Evolutionary conservation across 2,329 filamentous ascomycete species (phyloP), one percentile per base, ranked within the genome.

Genomic region (Phialophora tarda): DNA sequence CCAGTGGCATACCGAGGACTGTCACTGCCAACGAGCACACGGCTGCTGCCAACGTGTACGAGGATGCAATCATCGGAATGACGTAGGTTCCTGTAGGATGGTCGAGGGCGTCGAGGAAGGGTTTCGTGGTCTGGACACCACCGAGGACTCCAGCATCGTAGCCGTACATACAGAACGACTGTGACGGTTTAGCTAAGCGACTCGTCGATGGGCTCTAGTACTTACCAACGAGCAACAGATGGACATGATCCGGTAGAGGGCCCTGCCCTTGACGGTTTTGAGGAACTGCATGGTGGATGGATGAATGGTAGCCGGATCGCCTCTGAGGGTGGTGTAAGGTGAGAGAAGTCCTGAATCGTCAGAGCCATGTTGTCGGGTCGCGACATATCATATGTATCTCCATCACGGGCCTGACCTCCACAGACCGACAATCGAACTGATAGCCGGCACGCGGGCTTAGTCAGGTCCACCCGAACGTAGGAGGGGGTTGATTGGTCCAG

Each of bases 141-240:
- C 75, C 76, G 5, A 78, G 66, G 8, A 78, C 76, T 63, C 76
- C 76, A 11, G 76, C 76, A 67, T 78, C 76, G 71, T 76, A 78
- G 14, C 75, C 76, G 58, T 74, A 78, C 67, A 76, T 74, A 64
- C 76, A 72, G 70, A 77, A 77, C 32, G 74, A 66, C 66, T 69
- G 50, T 21, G 26, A 21, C 7, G 21, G 21, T 1, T 54, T 6
- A 50, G 41, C 28, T 7, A 11, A 59, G 41, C 14, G 8, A 26
- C 24, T 23, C 28, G 2, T n/a, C 11, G 8, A 14, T 7, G 23
- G 23, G 26, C 21, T 23, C 24, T 8, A 10, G 28, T 41, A 41
- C 66, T 47, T 24, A 73, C 73, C 53, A 73, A 63, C 41, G 72
- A 71, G 62, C 74, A 75, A 54, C 71, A 71, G 14, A 71, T 67